Base-by-base conservation (phyloP, 768 basidiomycete species). In the Coprinellus micaceus region DNA sequence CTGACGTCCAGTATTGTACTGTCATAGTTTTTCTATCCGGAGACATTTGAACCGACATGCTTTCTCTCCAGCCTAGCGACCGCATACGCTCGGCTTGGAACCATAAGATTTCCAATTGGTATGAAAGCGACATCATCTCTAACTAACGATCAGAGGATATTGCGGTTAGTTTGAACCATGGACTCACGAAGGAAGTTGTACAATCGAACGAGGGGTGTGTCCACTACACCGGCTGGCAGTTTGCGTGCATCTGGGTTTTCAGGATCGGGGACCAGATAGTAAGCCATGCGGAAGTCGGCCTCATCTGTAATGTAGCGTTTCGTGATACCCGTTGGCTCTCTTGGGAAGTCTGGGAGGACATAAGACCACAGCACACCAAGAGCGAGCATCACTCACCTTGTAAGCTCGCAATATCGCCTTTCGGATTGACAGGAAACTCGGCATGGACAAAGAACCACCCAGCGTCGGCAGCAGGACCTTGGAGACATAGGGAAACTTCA, bases 71-170 rank as follows among this genome's bases (percentile, higher is more conserved):
- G n/a, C 92, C 92, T 3, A 93, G 75, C n/a, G 82, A 82, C 47
- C 88, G 79, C 80, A 94, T 83, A 25, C 91, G 79, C 66, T 85
- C 74, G 1, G 88, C 90, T 89, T 94, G 91, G 64, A 85, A 89
- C 80, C 85, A 86, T 47, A 98, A 69, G 59, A 94, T 89, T 69
- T 94, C 95, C 15, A 98, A 78, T 64, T 96, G 94, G 70, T 97
- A 97, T 2, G 91, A 88, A 57, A 97, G 70, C 1, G 92, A 91
- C 83, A 94, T 90, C 77, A 91, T 88, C 67, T 94, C 93, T 95
- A 47, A 47, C 48, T 53, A 25, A 9, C 28, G 50, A 48, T 56
- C 58, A 39, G 19, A 33, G 26, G 55, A 25, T 30, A 55, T 29
- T 29, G 43, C 21, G 15, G 25, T 22, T 21, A 40, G 15, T 44